Percentiles rank a stretch among this genome's conserved stretches.
phyloP scores from a whole-genome alignment of 371 early-diverging fungal genomes.

The Mortierella sp. region DNA sequence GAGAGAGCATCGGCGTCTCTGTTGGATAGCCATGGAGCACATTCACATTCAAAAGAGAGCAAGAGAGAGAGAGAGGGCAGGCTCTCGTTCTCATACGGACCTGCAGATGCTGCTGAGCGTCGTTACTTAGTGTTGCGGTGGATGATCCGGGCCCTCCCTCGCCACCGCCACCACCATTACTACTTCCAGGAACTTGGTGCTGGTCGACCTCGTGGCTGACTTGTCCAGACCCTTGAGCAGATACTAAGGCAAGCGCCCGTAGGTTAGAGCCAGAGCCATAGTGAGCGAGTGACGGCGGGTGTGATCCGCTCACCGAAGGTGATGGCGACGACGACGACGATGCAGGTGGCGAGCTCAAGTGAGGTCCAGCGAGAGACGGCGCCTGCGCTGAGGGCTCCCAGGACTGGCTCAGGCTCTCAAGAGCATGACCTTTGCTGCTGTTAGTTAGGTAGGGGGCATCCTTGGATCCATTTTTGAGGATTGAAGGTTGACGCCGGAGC shows the following conservation, averaged over 20 bases:
- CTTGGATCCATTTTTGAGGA: slow-evolving; percentile 50
- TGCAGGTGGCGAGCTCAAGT: slow-evolving; percentile 8
- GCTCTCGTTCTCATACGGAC: slow-evolving; percentile 24
- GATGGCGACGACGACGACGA: slow-evolving; percentile 10
- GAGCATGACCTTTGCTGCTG: slow-evolving; percentile 12
- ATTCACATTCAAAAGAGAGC: not conserved
- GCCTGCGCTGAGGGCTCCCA: slow-evolving; percentile 34
- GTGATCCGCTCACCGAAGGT: slow-evolving; percentile 6
- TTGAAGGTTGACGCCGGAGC: slow-evolving; percentile 37
- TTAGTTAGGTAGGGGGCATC: slow-evolving; percentile 45
- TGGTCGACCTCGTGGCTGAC: not conserved
- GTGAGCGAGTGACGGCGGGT: slow-evolving; percentile 16
- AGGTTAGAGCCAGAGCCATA: slow-evolving; percentile 43
- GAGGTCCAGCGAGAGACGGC: slow-evolving; percentile 4
- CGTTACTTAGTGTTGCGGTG: slow-evolving; percentile 15
- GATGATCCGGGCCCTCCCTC: slow-evolving; percentile 26
- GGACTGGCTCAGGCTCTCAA: slow-evolving; percentile 43
- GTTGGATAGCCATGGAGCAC: too few relatives aligned
- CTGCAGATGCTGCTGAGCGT: slow-evolving; percentile 19
- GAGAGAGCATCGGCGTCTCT: not conserved
- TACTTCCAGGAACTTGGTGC: not conserved
- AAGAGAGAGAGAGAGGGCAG: slow-evolving; percentile 11
- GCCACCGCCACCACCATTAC: not conserved
- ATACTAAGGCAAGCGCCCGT: slow-evolving; percentile 29
- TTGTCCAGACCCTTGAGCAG: slow-evolving; percentile 1